These are phyloP conservation scores for Erigeron philadelphicus DNA, from an alignment of 140 eudicot species.

Conservation along the genomic window DNA sequence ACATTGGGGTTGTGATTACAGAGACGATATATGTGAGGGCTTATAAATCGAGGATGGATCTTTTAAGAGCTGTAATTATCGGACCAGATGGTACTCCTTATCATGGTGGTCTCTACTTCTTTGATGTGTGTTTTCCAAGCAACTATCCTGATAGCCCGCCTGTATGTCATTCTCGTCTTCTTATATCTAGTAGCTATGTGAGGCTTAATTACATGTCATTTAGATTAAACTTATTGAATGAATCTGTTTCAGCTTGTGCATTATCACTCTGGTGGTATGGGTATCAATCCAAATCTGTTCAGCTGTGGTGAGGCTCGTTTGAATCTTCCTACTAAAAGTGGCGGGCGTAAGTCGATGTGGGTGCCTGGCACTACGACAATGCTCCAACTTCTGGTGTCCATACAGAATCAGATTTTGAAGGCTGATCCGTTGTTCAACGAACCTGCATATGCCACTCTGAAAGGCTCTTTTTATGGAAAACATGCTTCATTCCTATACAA, in stretches of 20 bases:
- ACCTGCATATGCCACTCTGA: neutral
- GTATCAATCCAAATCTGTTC: neutral
- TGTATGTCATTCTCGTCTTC: neutral
- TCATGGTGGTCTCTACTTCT: no score
- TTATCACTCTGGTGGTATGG: neutral
- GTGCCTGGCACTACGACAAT: neutral
- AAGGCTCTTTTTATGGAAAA: neutral
- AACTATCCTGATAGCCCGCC: neutral
- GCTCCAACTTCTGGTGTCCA: neutral
- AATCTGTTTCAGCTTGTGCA: neutral
- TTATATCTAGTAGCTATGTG: neutral
- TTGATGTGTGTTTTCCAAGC: neutral
- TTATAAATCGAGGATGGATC: neutral
- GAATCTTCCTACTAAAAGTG: neutral
- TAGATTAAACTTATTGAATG: neutral
- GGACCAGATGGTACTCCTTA: neutral
- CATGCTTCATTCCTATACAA: neutral
- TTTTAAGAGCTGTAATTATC: neutral
- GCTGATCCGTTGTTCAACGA: neutral
- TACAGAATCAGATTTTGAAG: neutral
- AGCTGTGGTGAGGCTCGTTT: neutral
- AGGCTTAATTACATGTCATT: neutral
- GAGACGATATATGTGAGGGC: neutral
- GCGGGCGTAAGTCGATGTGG: neutral
- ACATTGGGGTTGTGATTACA: neutral